Conservation (phyloP, 2,329 filamentous ascomycete species). For the Pestalotiopsis sp. region DNA sequence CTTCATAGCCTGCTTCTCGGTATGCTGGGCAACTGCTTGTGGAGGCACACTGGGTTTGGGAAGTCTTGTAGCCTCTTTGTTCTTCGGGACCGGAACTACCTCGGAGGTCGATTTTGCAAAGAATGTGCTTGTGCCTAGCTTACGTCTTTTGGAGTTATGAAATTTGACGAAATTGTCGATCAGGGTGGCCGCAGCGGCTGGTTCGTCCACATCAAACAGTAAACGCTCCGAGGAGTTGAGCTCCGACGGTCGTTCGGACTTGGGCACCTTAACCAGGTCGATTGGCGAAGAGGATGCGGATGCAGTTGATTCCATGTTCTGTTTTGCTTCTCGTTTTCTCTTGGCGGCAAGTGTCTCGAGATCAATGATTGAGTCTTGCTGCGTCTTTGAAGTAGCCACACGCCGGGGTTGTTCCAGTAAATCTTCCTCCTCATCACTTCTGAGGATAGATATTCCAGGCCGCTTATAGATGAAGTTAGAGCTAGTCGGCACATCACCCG, state of each 20-base stretch:
- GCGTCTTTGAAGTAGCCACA: neutral
- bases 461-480: constrained; percentile 31
- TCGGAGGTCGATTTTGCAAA: constrained; percentile 16
- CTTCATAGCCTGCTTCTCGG: neutral
- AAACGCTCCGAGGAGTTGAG: constrained; percentile 13
- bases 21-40: neutral
- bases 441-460: constrained; percentile 31
- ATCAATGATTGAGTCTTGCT: neutral
- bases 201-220: constrained; percentile 25
- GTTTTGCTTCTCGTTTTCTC: constrained; percentile 22
- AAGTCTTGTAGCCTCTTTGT: neutral
- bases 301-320: neutral
- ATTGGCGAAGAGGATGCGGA: constrained; percentile 15
- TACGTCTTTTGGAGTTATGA: constrained; percentile 29
- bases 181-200: constrained; percentile 26
- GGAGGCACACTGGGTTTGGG: neutral
- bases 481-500: constrained; percentile 24
- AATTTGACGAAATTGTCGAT: constrained; percentile 31
- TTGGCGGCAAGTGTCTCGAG: constrained; percentile 27
- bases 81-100: too few relatives aligned
- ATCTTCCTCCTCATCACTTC: constrained; percentile 20
- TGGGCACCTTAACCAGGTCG: constrained; percentile 16
- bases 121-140: constrained; percentile 28
- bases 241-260: neutral
- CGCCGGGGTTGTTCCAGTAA: neutral